Evolutionary conservation across 2,329 filamentous ascomycete species (phyloP), one percentile per base, ranked within the genome.

Genomic region (Fusarium incarnatum): DNA sequence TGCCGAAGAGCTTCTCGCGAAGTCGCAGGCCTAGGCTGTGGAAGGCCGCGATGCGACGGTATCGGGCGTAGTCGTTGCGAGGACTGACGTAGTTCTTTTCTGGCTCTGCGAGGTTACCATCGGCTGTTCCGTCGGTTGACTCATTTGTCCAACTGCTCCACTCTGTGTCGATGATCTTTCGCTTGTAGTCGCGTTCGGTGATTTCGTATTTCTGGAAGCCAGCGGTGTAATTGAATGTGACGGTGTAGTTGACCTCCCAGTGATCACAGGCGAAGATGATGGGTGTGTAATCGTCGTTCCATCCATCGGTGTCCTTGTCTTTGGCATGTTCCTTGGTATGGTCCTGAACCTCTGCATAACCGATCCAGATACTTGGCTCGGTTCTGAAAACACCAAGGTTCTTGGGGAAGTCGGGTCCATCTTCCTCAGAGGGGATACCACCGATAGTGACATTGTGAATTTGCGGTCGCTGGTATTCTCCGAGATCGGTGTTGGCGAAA

Each of bases 201-300:
- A 74, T 22, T 5, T 70, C 23, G 22, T 74, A 70, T 0, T 41
- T 66, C 22, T 74, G 68, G 1, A 72, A 30, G 0, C 72, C 72
- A 0, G 60, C 37, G 0, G 72, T 72, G 6, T 66, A 74, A 23
- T 67, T 66, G 25, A 74, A 48, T 0, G 48, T 64, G 3, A 72
- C 72, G 0, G 68, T 73, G 3, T 74, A 73, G 1, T 70, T 70
- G 3, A 66, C 65, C 28, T 74, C 72, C 28, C 63, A 74, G 13
- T 74, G 72, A 11, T 74, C 72, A 6, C 72, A 74, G 4, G 65
- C 72, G 34, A 74, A 66, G 4, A 73, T 58, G 0, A 60, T 27
- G 0, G 70, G 56, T 1, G 60, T 72, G 15, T 66, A 74, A 1
- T 64, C 72, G 2, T 68, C 48, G 2, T 66, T 28, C 72, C 72